phyloP scores from a whole-genome alignment of 169 alveolate genomes.

The Plasmodium falciparum region DNA sequence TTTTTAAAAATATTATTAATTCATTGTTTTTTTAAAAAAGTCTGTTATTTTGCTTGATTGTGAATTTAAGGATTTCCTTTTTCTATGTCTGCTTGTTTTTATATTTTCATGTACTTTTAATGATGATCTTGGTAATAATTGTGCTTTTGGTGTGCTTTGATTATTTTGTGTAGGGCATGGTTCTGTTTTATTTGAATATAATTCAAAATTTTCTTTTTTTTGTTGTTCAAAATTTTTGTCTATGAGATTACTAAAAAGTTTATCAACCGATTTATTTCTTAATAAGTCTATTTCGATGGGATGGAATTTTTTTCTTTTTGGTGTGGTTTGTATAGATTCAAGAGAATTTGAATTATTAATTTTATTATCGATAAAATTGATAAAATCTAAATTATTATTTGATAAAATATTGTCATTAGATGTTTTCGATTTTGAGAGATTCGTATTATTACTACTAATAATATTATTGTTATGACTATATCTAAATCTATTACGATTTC shows the following conservation, averaged over 20 bases:
- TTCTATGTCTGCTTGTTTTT: conserved; percentile 10
- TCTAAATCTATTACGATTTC: conserved; percentile 1
- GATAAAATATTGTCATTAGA: background rate
- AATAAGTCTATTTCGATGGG: conserved; percentile 49
- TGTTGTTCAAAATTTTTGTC: conserved; percentile 3
- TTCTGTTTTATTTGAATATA: conserved; percentile 26
- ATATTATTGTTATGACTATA: too few species aligned
- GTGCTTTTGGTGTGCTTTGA: background rate
- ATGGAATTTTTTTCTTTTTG: conserved; percentile 31
- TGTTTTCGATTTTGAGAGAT: conserved; percentile 18
- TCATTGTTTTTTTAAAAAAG: conserved; percentile 42
- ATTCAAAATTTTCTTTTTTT: background rate
- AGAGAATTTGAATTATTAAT: conserved; percentile 36
- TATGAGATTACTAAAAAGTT: conserved; percentile 16
- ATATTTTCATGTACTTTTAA: conserved; percentile 3
- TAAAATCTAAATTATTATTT: conserved; percentile 27
- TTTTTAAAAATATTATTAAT: background rate
- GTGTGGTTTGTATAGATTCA: conserved; percentile 25
- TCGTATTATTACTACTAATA: background rate
- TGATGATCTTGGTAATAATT: background rate
- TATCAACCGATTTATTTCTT: conserved; percentile 44
- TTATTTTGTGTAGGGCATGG: conserved; percentile 6
- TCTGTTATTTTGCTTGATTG: conserved; percentile 72
- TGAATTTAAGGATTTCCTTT: conserved; percentile 12
- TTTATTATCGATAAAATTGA: conserved; percentile 33